Evolutionary conservation across 2,329 filamentous ascomycete genomes (phyloP), one percentile per base, ranked within the genome.

Genomic region (Talaromyces pinophilus): DNA sequence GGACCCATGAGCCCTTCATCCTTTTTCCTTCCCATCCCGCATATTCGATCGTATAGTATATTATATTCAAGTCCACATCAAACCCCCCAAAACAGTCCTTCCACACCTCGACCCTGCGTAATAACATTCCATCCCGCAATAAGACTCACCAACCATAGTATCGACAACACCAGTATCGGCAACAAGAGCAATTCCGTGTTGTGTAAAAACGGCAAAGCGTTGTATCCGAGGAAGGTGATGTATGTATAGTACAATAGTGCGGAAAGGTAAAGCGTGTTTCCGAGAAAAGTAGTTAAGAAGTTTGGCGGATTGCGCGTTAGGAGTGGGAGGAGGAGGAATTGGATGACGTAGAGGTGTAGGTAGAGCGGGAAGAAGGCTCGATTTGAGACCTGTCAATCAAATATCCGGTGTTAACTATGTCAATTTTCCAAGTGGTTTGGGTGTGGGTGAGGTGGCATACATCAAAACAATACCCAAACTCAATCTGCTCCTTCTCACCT

Each of bases 391-490:
- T 85, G 68, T 13, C 17, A 19, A 35, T 10, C 15, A 46, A 11
- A 30, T 25, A 7, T 33, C 8, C 17, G 17, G 6, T 7, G 13
- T 52, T 8, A 52, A 22, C 6, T 5, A 2, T 13, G 19, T 22
- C 13, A 5, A 2, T 28, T 5, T 17, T 25, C 25, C 25, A 25
- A 25, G 25, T 25, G 25, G 25, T 25, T 25, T 25, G 25, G 6
- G 4, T 2, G 46, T 19, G 22, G 5, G 5, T 22, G n/a, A 17
- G 22, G 33, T 61, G 50, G 70, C 82, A 74, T 71, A 87, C 88
- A 79, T 90, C 88, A 77, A 90, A 90, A 75, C 88, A 90, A 74
- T 90, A 90, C 63, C 88, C 88, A 77, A 90, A 90, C 73, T 90
- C 88, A 68, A 90, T 76, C 67, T 85, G 85, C 64, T 89, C 87